These are phyloP conservation scores for Penicillium malachiteum DNA, from an alignment of 495 filamentous ascomycete species.

Conservation along the genomic window DNA sequence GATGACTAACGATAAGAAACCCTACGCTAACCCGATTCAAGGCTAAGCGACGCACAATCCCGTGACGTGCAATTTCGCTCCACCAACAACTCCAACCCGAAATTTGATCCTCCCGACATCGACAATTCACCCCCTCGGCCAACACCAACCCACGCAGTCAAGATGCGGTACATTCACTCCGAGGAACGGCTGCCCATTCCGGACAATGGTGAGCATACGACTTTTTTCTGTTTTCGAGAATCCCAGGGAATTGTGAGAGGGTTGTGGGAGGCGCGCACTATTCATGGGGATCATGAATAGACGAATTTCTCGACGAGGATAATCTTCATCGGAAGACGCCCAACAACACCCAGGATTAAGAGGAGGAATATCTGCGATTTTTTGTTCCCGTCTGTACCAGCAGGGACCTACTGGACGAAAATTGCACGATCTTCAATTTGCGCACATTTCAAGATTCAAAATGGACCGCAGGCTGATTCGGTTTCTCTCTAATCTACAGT, in stretches of 20 bases:
- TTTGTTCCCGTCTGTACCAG: neutral
- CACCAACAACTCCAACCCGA: constrained; percentile 44
- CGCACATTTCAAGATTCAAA: neutral
- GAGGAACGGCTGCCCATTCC: constrained; percentile 91
- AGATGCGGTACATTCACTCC: constrained; percentile 98
- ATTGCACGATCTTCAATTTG: constrained; percentile 1
- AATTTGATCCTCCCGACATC: constrained; percentile 50
- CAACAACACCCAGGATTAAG: neutral
- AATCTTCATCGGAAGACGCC: neutral
- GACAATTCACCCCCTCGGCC: constrained; percentile 50
- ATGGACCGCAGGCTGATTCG: constrained; percentile 22
- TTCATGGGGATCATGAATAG: constrained; percentile 6
- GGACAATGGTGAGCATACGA: constrained; percentile 79
- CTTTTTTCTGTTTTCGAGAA: constrained; percentile 18
- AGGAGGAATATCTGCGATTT: neutral
- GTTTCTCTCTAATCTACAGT: constrained; percentile 55
- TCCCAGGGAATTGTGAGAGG: constrained; percentile 9
- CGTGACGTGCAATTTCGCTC: constrained; percentile 46
- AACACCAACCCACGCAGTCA: constrained; percentile 55
- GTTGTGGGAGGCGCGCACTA: constrained; percentile 10
- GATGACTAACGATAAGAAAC: constrained; percentile 30
- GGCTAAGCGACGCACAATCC: constrained; percentile 54
- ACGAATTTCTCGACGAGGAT: constrained; percentile 1
- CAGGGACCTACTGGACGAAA: neutral
- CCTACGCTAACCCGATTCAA: constrained; percentile 43